Base-by-base conservation (phyloP, 192 early-diverging fungal species). In the Coemansia sp. region DNA sequence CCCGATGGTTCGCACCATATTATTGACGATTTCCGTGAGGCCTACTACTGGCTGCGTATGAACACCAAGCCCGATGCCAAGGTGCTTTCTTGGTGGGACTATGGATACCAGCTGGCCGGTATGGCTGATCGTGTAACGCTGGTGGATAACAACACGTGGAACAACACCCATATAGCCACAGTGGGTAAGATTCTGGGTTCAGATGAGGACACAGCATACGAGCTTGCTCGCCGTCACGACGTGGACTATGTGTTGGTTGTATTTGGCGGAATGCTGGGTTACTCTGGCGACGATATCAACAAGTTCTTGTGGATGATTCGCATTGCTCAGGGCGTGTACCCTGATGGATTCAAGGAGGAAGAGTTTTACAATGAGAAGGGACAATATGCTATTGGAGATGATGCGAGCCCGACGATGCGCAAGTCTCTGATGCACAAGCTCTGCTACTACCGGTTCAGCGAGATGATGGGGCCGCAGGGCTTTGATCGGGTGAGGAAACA, bases 61-160 rank as follows among this genome's bases (percentile, higher is more conserved):
- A 99, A 99, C 78, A 96, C 97, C 0, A 72, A 85, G 34, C 77
- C 87, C 14, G 87, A 95, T 46, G 90, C 93, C 42, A 95, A 92
- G 76, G 86, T 99, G 48, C 85, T 98, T 76, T 91, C 94, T 9
- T 99, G 97, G 97, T 99, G 97, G 97, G 97, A 99, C 79, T 99
- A 99, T 64, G 97, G 97, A 1, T 99, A 99, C 78, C 97, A 99
- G 77, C 90, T 99, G 52, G 93, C 97, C 0, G 97, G 97, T 17
- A 96, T 99, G 93, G 90, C 96, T 14, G 93, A 99, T 68, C 84
- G 96, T 26, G 87, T 90, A 1, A 92, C 92, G 1, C 73, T 99
- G 25, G 97, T 99, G 17, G 97, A 99, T 79, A 99, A 99, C 83
- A 99, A 99, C 67, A 99, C 97, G 3, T 99, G 97, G 97, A 99